phyloP scores from a whole-genome alignment of 257 asterid species.

The Penstemon barbatus region DNA sequence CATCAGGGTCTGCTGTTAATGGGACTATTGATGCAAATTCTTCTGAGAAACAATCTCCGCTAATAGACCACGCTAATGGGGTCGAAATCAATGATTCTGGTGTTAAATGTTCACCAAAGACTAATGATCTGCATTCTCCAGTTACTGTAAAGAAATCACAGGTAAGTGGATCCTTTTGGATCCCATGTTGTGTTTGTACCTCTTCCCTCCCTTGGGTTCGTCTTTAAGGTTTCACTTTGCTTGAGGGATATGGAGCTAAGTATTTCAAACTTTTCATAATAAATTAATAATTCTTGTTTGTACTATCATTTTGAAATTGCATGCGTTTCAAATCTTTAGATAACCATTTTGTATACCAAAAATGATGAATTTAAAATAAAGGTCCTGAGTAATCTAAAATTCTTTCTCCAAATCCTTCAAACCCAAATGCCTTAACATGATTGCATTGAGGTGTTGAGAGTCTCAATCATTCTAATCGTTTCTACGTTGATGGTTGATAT shows the following conservation, averaged over 20 bases:
- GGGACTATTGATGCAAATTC: conserved; percentile 38
- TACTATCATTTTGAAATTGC: too few relatives aligned
- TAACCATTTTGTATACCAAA: too few relatives aligned
- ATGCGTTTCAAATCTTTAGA: too few relatives aligned
- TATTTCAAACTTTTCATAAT: too few relatives aligned
- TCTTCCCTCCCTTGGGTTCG: background rate
- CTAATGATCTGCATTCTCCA: conserved; percentile 42
- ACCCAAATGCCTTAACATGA: background rate
- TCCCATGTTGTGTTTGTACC: background rate
- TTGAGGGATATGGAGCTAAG: background rate
- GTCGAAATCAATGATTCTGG: conserved; percentile 43
- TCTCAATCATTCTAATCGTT: too few relatives aligned
- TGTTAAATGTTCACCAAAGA: conserved; percentile 36
- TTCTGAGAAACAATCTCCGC: conserved; percentile 30
- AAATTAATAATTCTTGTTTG: too few relatives aligned
- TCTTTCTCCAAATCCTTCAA: too few relatives aligned
- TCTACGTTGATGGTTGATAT: background rate
- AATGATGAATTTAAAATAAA: too few relatives aligned
- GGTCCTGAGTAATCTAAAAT: too few relatives aligned
- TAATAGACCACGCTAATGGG: conserved; percentile 33
- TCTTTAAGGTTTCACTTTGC: background rate
- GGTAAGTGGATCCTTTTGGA: conserved; percentile 18
- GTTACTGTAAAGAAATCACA: conserved; percentile 38
- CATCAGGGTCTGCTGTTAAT: conserved; percentile 43
- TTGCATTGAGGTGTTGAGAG: background rate